Conservation (phyloP, 768 basidiomycete genomes). For the Rhodotorula diobovata region DNA sequence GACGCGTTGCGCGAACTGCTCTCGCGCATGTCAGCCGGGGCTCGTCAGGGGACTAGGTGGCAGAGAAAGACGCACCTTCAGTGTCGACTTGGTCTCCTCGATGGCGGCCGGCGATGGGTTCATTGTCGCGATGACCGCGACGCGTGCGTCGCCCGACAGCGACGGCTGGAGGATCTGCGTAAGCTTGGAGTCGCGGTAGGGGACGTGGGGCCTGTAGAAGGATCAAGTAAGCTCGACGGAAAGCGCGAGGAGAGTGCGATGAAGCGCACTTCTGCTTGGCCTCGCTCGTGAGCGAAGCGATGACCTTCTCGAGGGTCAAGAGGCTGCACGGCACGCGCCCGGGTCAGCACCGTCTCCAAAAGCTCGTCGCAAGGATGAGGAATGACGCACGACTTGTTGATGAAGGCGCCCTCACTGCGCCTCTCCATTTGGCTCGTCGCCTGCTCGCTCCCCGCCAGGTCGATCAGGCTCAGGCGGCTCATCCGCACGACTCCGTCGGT, state of each 20-base stretch:
- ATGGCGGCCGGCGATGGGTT: constrained; percentile 77
- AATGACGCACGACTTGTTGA: constrained; percentile 60
- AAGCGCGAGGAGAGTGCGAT: constrained; percentile 59
- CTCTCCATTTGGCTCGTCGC: constrained; percentile 93
- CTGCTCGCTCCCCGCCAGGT: constrained; percentile 94
- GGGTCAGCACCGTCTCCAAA: not conserved
- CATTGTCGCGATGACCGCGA: constrained; percentile 92
- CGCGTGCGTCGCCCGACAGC: constrained; percentile 82
- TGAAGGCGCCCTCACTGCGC: constrained; percentile 90
- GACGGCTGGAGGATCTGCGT: constrained; percentile 78
- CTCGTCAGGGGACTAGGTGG: no score
- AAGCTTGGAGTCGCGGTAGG: constrained; percentile 87
- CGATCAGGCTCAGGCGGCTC: constrained; percentile 68
- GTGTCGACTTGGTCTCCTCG: constrained; percentile 78
- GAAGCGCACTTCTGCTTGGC: constrained; percentile 63
- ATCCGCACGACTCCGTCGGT: constrained; percentile 37
- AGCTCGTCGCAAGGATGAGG: not conserved
- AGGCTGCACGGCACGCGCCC: constrained; percentile 51
- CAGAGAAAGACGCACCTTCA: constrained; percentile 72
- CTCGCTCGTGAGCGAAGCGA: constrained; percentile 70
- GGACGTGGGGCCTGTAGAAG: constrained; percentile 72
- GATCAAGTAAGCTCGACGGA: not conserved
- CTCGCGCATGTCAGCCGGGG: no score
- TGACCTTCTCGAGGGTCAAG: constrained; percentile 86
- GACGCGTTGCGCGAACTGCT: constrained; percentile 75